Evolutionary conservation across 1,284 basidiomycete genomes (phyloP), one percentile per base, ranked within the genome.

Genomic region (Apiotrichum montevideense): DNA sequence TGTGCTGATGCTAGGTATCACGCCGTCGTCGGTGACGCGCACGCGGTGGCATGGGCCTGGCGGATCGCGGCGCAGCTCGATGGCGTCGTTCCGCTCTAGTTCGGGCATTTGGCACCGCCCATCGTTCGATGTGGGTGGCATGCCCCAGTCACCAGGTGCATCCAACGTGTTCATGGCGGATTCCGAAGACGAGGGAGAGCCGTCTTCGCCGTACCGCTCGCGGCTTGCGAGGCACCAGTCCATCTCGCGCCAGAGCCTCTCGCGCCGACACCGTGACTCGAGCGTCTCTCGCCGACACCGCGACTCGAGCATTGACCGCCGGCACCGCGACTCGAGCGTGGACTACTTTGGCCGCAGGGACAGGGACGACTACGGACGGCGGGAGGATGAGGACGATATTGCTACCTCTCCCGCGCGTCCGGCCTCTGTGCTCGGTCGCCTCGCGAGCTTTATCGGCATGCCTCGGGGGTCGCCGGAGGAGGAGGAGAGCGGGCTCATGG

Each of bases 391-490:
- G 45, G 54, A 46, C 10, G 47, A 51, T 33, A 33, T 40, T 15
- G 53, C 57, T 4, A 57, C 59, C 10, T 66, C 68, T 13, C 65
- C 63, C 2, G 58, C 58, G 1, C 63, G 63, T 9, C 67, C 64
- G 1, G 65, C 63, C 3, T 68, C 71, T 1, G 63, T 72, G 1
- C 60, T 77, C 4, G 68, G 68, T 37, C 66, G 66, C 44, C 67
- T 77, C 44, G 73, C 73, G 10, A 73, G 71, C 14, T 75, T 71
- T 45, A 69, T 75, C 39, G 71, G 74, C 14, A 67, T 72, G 41
- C 62, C 58, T 8, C 57, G 67, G 11, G 47, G 47, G 8, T 39
- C 35, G 8, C 47, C 47, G 2, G 47, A 49, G 3, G 55, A 58
- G n/a, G 69, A 70, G 42, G 61, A 42, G 48, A 49, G 59, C 3